A percentile compares a stretch with the other conserved stretches of the same genome.
phyloP scores from a whole-genome alignment of 2,329 filamentous ascomycete species.

The Xylariaceae sp. region DNA sequence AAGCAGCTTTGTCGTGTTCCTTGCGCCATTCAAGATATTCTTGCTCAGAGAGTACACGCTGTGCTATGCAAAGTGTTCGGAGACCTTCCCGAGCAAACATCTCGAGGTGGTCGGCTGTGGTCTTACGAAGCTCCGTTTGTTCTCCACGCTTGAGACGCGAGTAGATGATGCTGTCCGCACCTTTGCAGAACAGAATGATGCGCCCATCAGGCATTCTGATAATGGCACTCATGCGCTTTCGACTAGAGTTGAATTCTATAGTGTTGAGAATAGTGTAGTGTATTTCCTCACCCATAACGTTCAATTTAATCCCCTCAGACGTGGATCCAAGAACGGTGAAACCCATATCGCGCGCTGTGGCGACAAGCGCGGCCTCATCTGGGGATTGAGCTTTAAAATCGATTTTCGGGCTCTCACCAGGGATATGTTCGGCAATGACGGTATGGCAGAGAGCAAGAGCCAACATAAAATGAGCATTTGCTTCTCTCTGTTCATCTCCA shows the following conservation, averaged over 20 bases:
- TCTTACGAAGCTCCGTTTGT: constrained; percentile 80
- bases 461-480: constrained; percentile 92
- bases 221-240: constrained; percentile 98
- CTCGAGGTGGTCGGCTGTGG: constrained; percentile 92
- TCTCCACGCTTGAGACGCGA: constrained; percentile 84
- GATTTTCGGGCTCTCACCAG: constrained; percentile 89
- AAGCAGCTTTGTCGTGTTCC: constrained; percentile 85
- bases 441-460: constrained; percentile 95
- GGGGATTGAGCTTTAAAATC: constrained; percentile 97
- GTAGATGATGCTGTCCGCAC: constrained; percentile 96
- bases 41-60: constrained; percentile 78
- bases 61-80: constrained; percentile 91
- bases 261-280: constrained; percentile 91
- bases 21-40: constrained; percentile 87
- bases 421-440: constrained; percentile 87
- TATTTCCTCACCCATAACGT: constrained; percentile 84
- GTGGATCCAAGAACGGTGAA: constrained; percentile 88
- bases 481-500: constrained; percentile 75
- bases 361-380: constrained; percentile 92
- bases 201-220: constrained; percentile 90
- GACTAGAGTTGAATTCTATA: constrained; percentile 94
- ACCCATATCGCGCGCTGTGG: constrained; percentile 92
- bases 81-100: constrained; percentile 96
- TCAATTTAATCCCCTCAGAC: constrained; percentile 81
- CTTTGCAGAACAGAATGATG: constrained; percentile 95